Percentiles rank a stretch among this genome's conserved stretches.
Evolutionary conservation across 176 grass and related monocot genomes (phyloP).

Genomic region (Ensete glaucum): DNA sequence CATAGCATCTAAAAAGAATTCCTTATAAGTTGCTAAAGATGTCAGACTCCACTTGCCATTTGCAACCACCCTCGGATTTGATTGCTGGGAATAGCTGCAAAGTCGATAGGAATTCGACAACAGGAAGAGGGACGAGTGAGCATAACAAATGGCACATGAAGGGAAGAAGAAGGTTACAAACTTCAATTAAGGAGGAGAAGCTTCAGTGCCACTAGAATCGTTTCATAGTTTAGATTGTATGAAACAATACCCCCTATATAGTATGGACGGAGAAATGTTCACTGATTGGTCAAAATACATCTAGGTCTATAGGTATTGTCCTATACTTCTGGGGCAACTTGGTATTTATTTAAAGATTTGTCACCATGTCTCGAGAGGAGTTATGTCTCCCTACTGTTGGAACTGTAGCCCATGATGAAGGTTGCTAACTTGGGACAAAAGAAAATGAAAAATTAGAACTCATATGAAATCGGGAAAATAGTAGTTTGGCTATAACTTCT

Average conservation of each 20-base stretch:
- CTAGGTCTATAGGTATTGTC: neutral
- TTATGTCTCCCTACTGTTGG: neutral
- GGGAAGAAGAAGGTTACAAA: neutral
- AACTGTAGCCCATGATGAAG: neutral
- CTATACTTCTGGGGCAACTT: too few relatives aligned
- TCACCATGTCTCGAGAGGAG: neutral
- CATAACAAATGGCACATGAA: neutral
- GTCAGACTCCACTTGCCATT: neutral
- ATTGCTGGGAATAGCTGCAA: neutral
- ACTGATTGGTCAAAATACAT: neutral
- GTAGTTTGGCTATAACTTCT: neutral
- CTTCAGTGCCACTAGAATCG: neutral
- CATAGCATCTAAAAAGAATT: neutral
- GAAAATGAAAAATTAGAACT: neutral
- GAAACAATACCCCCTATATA: neutral
- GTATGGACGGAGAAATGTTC: neutral
- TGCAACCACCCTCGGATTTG: neutral
- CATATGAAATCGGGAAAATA: neutral
- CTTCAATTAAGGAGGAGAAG: neutral
- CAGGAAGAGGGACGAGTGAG: neutral
- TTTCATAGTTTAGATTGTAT: neutral
- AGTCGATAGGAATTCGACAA: neutral
- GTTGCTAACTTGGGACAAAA: neutral
- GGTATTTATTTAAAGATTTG: neutral
- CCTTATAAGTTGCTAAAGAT: neutral